phyloP scores from a whole-genome alignment of 2,329 filamentous ascomycete species.

The Alternaria alternata region DNA sequence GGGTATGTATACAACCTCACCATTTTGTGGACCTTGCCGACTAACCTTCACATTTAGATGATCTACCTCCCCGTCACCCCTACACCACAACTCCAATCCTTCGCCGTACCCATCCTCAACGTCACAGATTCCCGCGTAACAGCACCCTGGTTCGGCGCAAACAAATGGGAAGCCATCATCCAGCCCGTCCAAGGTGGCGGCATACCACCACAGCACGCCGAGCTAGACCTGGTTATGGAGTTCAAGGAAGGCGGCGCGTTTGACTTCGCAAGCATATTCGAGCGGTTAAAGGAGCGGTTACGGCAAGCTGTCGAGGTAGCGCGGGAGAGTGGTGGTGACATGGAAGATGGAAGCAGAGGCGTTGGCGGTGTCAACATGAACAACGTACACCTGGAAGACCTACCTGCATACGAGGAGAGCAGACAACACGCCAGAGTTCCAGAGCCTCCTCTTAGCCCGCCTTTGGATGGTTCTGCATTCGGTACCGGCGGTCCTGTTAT shows the following conservation, averaged over 20 bases:
- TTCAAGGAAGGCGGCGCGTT: conserved; percentile 97
- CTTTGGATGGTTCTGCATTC: conserved; percentile 12
- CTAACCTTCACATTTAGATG: conserved; percentile 63
- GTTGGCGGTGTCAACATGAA: conserved; percentile 63
- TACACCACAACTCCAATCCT: conserved; percentile 78
- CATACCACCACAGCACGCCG: conserved; percentile 75
- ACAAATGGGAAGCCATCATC: conserved; percentile 84
- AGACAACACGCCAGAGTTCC: conserved; percentile 48
- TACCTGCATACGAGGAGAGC: conserved; percentile 83
- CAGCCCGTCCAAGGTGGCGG: conserved; percentile 84
- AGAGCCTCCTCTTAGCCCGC: conserved; percentile 44
- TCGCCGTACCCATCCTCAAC: conserved; percentile 87
- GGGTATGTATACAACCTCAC: conserved; percentile 62
- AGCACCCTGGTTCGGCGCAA: conserved; percentile 91
- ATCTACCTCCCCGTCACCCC: conserved; percentile 83
- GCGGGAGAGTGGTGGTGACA: conserved; percentile 65
- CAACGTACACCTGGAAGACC: conserved; percentile 80
- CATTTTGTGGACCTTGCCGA: not conserved
- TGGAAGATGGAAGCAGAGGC: conserved; percentile 54
- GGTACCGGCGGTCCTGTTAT: conserved; percentile 25
- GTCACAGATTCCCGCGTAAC: conserved; percentile 85
- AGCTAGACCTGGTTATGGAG: conserved; percentile 81
- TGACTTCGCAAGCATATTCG: conserved; percentile 85
- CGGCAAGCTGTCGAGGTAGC: conserved; percentile 81
- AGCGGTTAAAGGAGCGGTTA: conserved; percentile 83